These are phyloP conservation scores for Cicer arietinum DNA, from an alignment of 306 rosid species.

Conservation along the genomic window DNA sequence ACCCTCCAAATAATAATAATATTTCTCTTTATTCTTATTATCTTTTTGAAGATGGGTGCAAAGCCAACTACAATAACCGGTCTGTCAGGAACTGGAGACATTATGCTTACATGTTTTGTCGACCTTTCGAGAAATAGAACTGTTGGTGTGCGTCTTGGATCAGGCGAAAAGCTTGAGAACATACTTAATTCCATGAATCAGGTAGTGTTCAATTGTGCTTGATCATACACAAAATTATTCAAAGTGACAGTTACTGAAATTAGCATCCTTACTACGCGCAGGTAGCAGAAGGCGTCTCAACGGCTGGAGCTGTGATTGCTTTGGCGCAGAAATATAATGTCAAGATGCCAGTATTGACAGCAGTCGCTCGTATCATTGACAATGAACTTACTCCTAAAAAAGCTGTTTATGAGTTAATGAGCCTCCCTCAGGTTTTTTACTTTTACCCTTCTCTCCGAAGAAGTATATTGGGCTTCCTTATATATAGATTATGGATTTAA, in stretches of 20 bases:
- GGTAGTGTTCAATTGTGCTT: constrained; percentile 49
- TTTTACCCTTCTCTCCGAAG: constrained; percentile 32
- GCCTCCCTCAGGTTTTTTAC: constrained; percentile 82
- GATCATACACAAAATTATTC: background rate
- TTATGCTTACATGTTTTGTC: constrained; percentile 93
- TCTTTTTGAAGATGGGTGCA: constrained; percentile 86
- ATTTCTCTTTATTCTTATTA: background rate
- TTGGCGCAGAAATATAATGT: constrained; percentile 85
- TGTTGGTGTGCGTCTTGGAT: constrained; percentile 89
- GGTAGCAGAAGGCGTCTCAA: constrained; percentile 97
- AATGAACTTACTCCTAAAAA: constrained; percentile 84
- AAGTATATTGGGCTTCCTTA: constrained; percentile 17
- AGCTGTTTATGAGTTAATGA: constrained; percentile 89
- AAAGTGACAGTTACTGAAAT: constrained; percentile 11
- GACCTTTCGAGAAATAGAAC: constrained; percentile 91
- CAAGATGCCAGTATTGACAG: constrained; percentile 96
- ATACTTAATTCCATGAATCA: constrained; percentile 84
- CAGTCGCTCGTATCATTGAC: constrained; percentile 90
- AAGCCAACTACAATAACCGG: constrained; percentile 90
- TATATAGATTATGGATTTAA: too few species aligned
- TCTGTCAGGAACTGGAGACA: constrained; percentile 91
- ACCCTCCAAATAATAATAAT: background rate
- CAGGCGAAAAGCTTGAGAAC: constrained; percentile 84
- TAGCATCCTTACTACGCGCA: constrained; percentile 29
- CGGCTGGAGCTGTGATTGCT: constrained; percentile 96